These are phyloP conservation scores for Lyophyllum atratum DNA, from an alignment of 768 basidiomycete species.

Conservation along the genomic window DNA sequence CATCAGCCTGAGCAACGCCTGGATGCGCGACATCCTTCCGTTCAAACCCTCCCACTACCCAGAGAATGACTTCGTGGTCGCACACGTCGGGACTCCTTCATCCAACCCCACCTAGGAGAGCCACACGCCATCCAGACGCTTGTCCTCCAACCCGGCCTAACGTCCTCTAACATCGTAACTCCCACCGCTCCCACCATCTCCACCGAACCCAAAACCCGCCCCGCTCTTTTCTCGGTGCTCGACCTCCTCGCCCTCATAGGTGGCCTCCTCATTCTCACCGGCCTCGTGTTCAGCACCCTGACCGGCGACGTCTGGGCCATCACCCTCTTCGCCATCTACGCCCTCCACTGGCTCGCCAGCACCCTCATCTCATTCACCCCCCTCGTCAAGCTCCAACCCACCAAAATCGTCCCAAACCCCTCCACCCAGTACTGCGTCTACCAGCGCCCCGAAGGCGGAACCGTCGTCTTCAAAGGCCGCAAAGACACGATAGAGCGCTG, in stretches of 20 bases:
- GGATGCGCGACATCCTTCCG: neutral
- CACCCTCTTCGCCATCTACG: neutral
- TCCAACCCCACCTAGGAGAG: neutral
- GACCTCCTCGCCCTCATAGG: constrained; percentile 1
- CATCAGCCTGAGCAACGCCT: constrained; percentile 1
- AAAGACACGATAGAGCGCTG: constrained; percentile 2
- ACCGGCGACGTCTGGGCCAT: constrained; percentile 1
- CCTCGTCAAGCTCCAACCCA: neutral
- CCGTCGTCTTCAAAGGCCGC: neutral
- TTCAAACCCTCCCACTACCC: neutral
- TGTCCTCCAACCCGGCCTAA: too few relatives aligned
- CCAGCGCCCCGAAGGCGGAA: neutral
- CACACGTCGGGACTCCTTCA: neutral
- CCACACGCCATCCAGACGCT: neutral
- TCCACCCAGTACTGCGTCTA: neutral
- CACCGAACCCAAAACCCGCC: too few relatives aligned
- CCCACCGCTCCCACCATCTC: too few relatives aligned
- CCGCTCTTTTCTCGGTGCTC: neutral
- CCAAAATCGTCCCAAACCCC: neutral
- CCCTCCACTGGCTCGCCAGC: constrained; percentile 1
- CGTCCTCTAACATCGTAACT: too few relatives aligned
- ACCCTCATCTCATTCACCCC: neutral
- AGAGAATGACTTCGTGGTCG: neutral
- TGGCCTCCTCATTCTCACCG: neutral
- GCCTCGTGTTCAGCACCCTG: constrained; percentile 1